Evolutionary conservation across 192 early-diverging fungal genomes (phyloP).

Genomic region (Backusella morwellensis): DNA sequence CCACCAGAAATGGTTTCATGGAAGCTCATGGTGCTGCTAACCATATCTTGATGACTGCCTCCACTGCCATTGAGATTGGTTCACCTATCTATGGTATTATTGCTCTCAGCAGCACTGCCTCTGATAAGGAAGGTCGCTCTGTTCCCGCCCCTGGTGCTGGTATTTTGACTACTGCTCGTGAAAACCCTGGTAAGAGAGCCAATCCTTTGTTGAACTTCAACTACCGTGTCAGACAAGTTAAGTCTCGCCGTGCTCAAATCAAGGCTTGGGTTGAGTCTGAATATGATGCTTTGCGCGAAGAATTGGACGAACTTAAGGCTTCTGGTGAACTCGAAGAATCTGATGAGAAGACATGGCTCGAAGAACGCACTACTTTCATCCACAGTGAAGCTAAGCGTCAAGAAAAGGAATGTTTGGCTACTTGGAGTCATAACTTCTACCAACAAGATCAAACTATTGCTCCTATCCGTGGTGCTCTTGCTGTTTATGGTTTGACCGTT

Average conservation of each 20-base stretch:
- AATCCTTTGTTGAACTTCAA: constrained; percentile 74
- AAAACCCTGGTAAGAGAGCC: constrained; percentile 48
- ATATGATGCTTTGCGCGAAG: constrained; percentile 66
- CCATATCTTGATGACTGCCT: constrained; percentile 87
- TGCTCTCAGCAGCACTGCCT: constrained; percentile 84
- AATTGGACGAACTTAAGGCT: constrained; percentile 59
- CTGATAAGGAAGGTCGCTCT: constrained; percentile 92
- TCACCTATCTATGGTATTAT: constrained; percentile 91
- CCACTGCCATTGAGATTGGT: constrained; percentile 88
- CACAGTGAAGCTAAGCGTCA: constrained; percentile 64
- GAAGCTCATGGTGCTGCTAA: constrained; percentile 90
- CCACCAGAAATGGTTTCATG: constrained; percentile 90
- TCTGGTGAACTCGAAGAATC: constrained; percentile 34
- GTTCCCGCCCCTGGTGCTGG: constrained; percentile 95
- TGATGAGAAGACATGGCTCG: constrained; percentile 44
- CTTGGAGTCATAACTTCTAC: constrained; percentile 85
- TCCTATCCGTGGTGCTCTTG: constrained; percentile 84
- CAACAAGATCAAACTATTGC: constrained; percentile 68
- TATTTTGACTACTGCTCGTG: constrained; percentile 87
- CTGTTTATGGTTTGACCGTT: constrained; percentile 82
- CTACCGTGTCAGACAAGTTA: constrained; percentile 79
- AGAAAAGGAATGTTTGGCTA: constrained; percentile 69
- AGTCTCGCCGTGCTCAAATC: constrained; percentile 72
- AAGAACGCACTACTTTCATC: constrained; percentile 48
- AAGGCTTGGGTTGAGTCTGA: constrained; percentile 77